phyloP scores from a whole-genome alignment of 352 stramenopile species.

The Globisporangium apiculatum region DNA sequence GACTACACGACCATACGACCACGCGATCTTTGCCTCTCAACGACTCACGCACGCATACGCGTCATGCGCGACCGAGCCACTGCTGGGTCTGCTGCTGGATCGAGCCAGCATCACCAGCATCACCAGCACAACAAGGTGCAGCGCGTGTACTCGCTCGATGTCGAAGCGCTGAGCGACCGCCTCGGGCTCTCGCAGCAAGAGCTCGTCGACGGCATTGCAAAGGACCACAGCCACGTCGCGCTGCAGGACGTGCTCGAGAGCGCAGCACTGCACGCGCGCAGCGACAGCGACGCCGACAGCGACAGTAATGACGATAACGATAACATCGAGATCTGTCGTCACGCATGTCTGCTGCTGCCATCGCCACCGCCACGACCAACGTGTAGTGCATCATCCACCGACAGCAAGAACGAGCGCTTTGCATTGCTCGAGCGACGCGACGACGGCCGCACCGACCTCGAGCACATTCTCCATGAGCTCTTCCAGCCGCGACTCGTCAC shows the following conservation, averaged over 20 bases:
- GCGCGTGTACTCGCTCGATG: conserved; percentile 20
- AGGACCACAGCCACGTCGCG: conserved; percentile 11
- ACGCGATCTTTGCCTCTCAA: too few relatives aligned
- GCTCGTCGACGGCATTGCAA: conserved; percentile 16
- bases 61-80: background rate
- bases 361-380: background rate
- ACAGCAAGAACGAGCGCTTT: background rate
- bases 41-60: too few relatives aligned
- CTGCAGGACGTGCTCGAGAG: conserved; percentile 13
- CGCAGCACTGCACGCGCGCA: background rate
- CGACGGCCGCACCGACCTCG: conserved; percentile 6
- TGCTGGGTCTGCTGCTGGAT: too few relatives aligned
- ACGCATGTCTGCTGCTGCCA: conserved; percentile 15
- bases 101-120: background rate
- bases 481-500: conserved; percentile 13
- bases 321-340: conserved; percentile 5
- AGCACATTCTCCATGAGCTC: conserved; percentile 12
- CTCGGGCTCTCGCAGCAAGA: conserved; percentile 20
- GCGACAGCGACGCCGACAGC: background rate
- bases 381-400: background rate
- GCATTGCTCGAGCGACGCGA: background rate
- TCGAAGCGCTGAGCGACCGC: conserved; percentile 14
- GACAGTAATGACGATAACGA: too few relatives aligned
- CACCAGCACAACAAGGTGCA: conserved; percentile 7
- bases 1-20: too few relatives aligned